A percentile compares a stretch with the other conserved stretches of the same genome.
Conservation (phyloP, 1,284 basidiomycete genomes). For the Wolfiporia cocos region DNA sequence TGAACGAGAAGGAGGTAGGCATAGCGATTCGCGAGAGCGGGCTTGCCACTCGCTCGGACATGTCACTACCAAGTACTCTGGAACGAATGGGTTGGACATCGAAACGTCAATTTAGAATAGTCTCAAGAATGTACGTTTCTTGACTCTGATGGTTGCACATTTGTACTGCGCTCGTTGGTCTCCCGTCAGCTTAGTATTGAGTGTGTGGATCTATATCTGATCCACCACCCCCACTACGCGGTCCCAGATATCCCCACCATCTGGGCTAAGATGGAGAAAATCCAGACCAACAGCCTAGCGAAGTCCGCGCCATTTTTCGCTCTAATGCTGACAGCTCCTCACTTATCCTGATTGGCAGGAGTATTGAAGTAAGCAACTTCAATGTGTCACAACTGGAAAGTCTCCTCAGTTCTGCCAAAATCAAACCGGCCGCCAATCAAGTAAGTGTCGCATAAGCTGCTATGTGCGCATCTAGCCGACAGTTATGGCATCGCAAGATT, state of each 20-base stretch:
- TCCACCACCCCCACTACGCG: conserved; percentile 47
- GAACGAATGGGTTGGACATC: conserved; percentile 36
- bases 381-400: conserved; percentile 49
- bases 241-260: conserved; percentile 41
- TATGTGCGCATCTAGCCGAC: neutral
- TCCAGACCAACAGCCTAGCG: conserved; percentile 54
- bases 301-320: conserved; percentile 35
- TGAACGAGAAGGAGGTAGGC: conserved; percentile 36
- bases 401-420: conserved; percentile 48
- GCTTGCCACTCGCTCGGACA: conserved; percentile 25
- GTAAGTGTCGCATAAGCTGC: conserved; percentile 30
- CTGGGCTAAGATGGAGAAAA: conserved; percentile 65
- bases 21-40: conserved; percentile 31
- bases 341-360: conserved; percentile 43
- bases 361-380: conserved; percentile 82
- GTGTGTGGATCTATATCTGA: conserved; percentile 70
- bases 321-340: too few relatives aligned
- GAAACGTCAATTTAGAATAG: conserved; percentile 28
- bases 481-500: conserved; percentile 37
- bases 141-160: neutral
- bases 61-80: conserved; percentile 50
- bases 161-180: neutral
- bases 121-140: conserved; percentile 20
- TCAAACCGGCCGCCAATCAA: conserved; percentile 76
- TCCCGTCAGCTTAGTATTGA: conserved; percentile 50